Evolutionary conservation across 352 stramenopile genomes (phyloP), one percentile per base, ranked within the genome.

Genomic region (Phytophthora hybrid): DNA sequence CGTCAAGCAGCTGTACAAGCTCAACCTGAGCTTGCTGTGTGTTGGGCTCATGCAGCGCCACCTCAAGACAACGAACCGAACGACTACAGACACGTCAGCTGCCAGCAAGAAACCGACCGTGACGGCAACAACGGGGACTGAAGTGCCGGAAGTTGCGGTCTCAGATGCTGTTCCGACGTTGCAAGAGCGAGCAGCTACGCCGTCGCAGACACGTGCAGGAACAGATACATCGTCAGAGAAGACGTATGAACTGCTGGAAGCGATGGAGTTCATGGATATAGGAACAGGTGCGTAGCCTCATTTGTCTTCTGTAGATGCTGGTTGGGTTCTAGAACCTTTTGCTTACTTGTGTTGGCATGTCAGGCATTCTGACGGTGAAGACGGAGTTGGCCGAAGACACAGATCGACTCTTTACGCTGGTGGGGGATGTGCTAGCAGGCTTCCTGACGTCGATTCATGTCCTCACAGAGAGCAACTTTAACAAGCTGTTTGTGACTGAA

Each of bases 261-360:
- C 87, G 13, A 96, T 96, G 89, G 89, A 96, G 71, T 96, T 96
- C 59, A 94, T 96, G 89, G 87, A 96, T 71, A 89, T 96, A 57
- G 84, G 85, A 63, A 96, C 89, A 47, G 87, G 87, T 85, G 71
- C 11, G 60, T 4, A 66, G 14, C 4, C 8, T 52, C 21, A 13
- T 3, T 21, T 52, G 18, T 8, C 18, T 52, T 11, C 44, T 23
- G 18, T 23, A 39, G 8, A 4, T 39, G 8, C 26, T 49, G 41
- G 11, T 13, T 1, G 5, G 9, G 16, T 49, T 0, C 18, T 23
- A 19, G 9, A 29, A 6, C n/a, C 23, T 26, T 14, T 41, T 37
- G 41, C 26, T 76, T 21, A 66, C 60, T 14, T 29, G 62, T 19
- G 13, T 41, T 55, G 56, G 4, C 51, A 9, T 26, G 61, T 34